Conservation (phyloP, 768 basidiomycete genomes). For the Gyrodon lividus region DNA sequence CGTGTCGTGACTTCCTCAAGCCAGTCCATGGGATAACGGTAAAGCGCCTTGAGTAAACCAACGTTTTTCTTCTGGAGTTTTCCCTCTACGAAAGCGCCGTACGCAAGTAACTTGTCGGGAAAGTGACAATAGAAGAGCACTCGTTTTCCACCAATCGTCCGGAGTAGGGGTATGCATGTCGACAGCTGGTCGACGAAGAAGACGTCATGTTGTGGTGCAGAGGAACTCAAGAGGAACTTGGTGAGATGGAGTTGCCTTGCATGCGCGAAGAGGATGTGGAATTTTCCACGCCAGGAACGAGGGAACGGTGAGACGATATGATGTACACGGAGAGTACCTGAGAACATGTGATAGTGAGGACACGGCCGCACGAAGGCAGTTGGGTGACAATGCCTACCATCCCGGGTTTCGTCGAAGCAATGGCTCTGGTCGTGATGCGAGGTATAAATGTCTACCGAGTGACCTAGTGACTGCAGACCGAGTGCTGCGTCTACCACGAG, state of each 20-base stretch:
- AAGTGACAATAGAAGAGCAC: slow-evolving; percentile 99
- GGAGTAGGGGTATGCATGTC: slow-evolving; percentile 83
- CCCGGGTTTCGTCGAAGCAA: slow-evolving; percentile 91
- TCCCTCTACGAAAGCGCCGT: slow-evolving; percentile 62
- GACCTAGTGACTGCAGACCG: slow-evolving; percentile 80
- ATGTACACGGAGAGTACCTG: slow-evolving; percentile 80
- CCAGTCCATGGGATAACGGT: slow-evolving; percentile 87
- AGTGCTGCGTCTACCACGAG: slow-evolving; percentile 94
- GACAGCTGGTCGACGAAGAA: slow-evolving; percentile 96
- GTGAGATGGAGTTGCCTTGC: slow-evolving; percentile 84
- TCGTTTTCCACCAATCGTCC: slow-evolving; percentile 62
- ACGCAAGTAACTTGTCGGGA: slow-evolving; percentile 88
- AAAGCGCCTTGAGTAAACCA: slow-evolving; percentile 65
- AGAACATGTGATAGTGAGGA: background rate
- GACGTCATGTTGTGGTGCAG: slow-evolving; percentile 61
- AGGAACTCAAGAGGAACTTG: slow-evolving; percentile 52
- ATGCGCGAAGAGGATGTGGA: slow-evolving; percentile 90
- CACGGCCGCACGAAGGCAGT: background rate
- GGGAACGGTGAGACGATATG: slow-evolving; percentile 76
- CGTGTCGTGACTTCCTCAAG: slow-evolving; percentile 88
- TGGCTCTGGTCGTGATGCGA: slow-evolving; percentile 85
- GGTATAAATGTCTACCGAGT: slow-evolving; percentile 87
- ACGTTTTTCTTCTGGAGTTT: slow-evolving; percentile 39
- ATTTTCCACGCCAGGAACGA: slow-evolving; percentile 71
- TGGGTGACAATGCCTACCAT: slow-evolving; percentile 55